Conservation (phyloP, 352 stramenopile species). For the Elongisporangium undulatum region DNA sequence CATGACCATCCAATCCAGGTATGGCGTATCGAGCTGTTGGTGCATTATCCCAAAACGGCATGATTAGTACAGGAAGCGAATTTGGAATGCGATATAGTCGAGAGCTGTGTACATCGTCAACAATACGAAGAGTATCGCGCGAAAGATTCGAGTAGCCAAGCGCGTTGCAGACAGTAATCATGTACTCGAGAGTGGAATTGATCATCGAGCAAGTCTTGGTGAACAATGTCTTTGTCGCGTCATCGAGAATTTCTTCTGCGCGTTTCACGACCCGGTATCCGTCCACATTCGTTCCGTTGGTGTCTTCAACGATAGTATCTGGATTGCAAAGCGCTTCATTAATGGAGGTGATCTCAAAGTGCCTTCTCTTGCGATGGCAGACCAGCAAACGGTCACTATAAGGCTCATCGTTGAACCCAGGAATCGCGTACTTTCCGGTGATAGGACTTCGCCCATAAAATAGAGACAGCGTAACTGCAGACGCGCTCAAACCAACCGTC, state of each 20-base stretch:
- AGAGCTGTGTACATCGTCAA: conserved; percentile 13
- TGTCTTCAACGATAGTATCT: too few relatives aligned
- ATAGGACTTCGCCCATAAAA: conserved; percentile 14
- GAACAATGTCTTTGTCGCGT: too few relatives aligned
- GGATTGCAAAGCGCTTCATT: too few relatives aligned
- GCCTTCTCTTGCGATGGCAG: conserved; percentile 24
- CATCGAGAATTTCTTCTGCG: too few relatives aligned
- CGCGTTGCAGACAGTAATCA: conserved; percentile 18
- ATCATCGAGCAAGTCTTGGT: conserved; percentile 14
- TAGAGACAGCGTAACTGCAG: neutral
- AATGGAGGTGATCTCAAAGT: conserved; percentile 21
- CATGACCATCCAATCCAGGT: too few relatives aligned
- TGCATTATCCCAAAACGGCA: too few relatives aligned
- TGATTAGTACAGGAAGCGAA: neutral
- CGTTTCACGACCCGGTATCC: conserved; percentile 16
- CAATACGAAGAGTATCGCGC: conserved; percentile 15
- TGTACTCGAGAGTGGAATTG: conserved; percentile 15
- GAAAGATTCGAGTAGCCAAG: conserved; percentile 14
- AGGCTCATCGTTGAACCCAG: conserved; percentile 38
- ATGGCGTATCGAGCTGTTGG: neutral
- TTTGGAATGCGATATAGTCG: conserved; percentile 10
- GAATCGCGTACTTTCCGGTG: conserved; percentile 8
- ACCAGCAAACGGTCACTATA: conserved; percentile 39
- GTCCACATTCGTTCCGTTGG: conserved; percentile 1
- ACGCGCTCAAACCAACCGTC: conserved; percentile 22